A percentile compares a stretch with the other conserved stretches of the same genome.
These are phyloP conservation scores for Fomitopsis palustris DNA, from an alignment of 1,284 basidiomycete species.

Conservation along the genomic window DNA sequence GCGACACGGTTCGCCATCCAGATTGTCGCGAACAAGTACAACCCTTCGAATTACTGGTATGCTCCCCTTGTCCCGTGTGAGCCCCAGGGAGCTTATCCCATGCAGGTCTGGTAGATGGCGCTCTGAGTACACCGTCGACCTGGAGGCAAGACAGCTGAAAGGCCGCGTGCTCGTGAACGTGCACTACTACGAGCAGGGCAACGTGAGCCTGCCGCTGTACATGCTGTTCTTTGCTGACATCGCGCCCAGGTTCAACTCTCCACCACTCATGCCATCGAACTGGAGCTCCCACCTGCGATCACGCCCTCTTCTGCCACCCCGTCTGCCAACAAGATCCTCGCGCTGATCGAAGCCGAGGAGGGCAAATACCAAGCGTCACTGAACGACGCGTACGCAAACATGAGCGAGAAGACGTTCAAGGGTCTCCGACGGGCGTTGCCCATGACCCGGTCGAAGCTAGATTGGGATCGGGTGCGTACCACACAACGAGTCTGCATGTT, in stretches of 20 bases:
- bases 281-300: constrained; percentile 60
- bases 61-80: constrained; percentile 17
- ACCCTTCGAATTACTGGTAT: constrained; percentile 87
- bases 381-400: constrained; percentile 77
- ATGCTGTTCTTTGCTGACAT: not conserved
- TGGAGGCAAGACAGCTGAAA: constrained; percentile 48
- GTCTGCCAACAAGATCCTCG: constrained; percentile 72
- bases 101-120: constrained; percentile 91
- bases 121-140: constrained; percentile 68
- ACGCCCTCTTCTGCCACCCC: constrained; percentile 46
- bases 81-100: not conserved
- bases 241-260: constrained; percentile 77
- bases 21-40: constrained; percentile 91
- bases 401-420: constrained; percentile 92
- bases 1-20: constrained; percentile 65
- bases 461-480: constrained; percentile 83
- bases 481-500: too few relatives aligned
- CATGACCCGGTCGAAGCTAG: constrained; percentile 88
- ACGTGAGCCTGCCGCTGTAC: constrained; percentile 46
- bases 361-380: constrained; percentile 72
- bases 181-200: constrained; percentile 96
- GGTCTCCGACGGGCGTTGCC: constrained; percentile 85
- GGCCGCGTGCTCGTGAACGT: constrained; percentile 80
- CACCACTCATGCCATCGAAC: constrained; percentile 65
- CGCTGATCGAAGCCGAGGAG: constrained; percentile 80